Evolutionary conservation across 164 flowering plant species (phyloP), one percentile per base, ranked within the genome.

Genomic region (Tetrastigma voinierianum): DNA sequence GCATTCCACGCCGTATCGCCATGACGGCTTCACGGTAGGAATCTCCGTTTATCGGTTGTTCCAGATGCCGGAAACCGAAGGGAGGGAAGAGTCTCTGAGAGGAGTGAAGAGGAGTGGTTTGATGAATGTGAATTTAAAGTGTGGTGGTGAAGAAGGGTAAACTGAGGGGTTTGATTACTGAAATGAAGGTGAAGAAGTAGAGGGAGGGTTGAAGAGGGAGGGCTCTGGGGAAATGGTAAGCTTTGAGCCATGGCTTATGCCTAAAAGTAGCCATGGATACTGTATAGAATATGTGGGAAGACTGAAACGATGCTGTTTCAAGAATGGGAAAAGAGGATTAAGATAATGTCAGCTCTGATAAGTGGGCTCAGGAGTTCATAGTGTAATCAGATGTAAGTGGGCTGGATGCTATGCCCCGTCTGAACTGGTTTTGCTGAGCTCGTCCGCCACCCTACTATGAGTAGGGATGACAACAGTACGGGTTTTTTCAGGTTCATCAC

Each of bases 61-160:
- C 94, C 94, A 95, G 52, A 91, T 67, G 32, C 88, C 87, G 1
- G 98, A 86, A 47, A 84, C 90, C 1, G 91, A 82, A 59, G 93
- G 81, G 11, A 88, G 62, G 62, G 73, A 92, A 75, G 51, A 80
- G 62, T 68, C 88, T 80, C 40, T 90, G 70, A 13, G 93, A 72
- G 18, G 81, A 21, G 7, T 75, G 15, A 0, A 74, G 79, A 0
- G 51, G 4, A 47, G 77, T 60, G 51, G 59, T 25, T n/a, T 74
- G 78, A 12, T 61, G 74, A 55, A 24, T 56, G 23, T 51, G 70
- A 61, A 67, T 48, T 45, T 11, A 52, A 14, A 67, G 57, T 53
- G 45, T 46, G 51, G 70, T 9, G 66, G 51, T 61, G 32, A 59
- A 74, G 48, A 68, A 75, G 69, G 19, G 69, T 13, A 69, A 56